Conservation (phyloP, 306 rosid species). For the Styphnolobium japonicum region DNA sequence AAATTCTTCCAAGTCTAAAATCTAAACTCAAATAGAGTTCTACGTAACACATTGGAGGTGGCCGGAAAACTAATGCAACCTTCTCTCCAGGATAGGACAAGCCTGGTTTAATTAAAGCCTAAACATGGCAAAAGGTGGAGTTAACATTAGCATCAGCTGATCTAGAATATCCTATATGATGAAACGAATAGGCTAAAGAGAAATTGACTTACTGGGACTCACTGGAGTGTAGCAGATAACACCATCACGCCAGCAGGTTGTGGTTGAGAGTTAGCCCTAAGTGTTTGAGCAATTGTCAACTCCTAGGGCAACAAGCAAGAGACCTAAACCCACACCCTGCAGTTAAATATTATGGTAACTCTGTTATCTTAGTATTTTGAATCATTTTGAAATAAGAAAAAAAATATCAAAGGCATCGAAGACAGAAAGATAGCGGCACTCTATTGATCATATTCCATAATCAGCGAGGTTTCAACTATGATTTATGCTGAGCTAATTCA, state of each 20-base stretch:
- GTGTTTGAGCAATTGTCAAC: slow-evolving; percentile 70
- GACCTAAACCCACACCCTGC: slow-evolving; percentile 93
- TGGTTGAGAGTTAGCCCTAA: slow-evolving; percentile 77
- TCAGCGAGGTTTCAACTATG: slow-evolving; percentile 28
- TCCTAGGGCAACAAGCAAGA: slow-evolving; percentile 87
- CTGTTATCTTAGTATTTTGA: slow-evolving; percentile 48
- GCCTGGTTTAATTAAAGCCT: slow-evolving; percentile 32
- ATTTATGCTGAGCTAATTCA: slow-evolving; percentile 26
- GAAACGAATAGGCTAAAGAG: slow-evolving; percentile 48
- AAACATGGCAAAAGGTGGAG: slow-evolving; percentile 44
- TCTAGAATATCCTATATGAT: slow-evolving; percentile 53
- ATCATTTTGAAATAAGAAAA: slow-evolving; percentile 34
- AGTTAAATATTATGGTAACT: slow-evolving; percentile 69
- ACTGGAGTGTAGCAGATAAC: slow-evolving; percentile 57
- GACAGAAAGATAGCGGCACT: slow-evolving; percentile 36
- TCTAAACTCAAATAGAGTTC: slow-evolving; percentile 2
- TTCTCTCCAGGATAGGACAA: slow-evolving; percentile 27
- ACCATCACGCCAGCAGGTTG: slow-evolving; percentile 70
- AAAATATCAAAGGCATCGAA: slow-evolving; percentile 29
- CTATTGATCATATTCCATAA: slow-evolving; percentile 27
- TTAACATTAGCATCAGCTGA: slow-evolving; percentile 41
- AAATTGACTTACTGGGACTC: slow-evolving; percentile 69
- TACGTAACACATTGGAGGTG: neutral
- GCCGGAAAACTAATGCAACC: slow-evolving; percentile 42
- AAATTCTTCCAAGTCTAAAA: neutral